A percentile compares a stretch with the other conserved stretches of the same genome.
Evolutionary conservation across 108 stramenopile genomes (phyloP).

Genomic region (Bacterosira constricta): DNA sequence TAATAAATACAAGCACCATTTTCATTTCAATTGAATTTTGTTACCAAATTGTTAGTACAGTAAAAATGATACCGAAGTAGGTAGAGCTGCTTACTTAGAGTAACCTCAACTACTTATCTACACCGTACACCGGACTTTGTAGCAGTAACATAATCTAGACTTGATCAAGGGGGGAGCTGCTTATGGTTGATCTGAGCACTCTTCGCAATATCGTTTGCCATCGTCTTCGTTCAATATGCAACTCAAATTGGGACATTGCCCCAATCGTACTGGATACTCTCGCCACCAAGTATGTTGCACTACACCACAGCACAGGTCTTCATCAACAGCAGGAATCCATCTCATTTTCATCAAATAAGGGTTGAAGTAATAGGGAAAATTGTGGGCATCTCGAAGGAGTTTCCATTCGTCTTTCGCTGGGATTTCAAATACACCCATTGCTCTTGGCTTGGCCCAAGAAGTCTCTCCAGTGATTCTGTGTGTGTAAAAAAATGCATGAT

Average conservation of each 20-base stretch:
- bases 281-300: slow-evolving; percentile 29
- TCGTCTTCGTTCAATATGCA: slow-evolving; percentile 15
- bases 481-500: slow-evolving; percentile 37
- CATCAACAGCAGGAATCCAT: slow-evolving; percentile 30
- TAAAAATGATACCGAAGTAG: too few relatives aligned
- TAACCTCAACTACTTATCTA: too few relatives aligned
- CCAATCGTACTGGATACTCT: slow-evolving; percentile 30
- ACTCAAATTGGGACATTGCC: slow-evolving; percentile 35
- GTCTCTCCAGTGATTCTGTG: slow-evolving; percentile 20
- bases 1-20: too few relatives aligned
- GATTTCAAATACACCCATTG: slow-evolving; percentile 39
- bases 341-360: slow-evolving; percentile 29
- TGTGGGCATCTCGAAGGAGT: slow-evolving; percentile 37
- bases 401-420: slow-evolving; percentile 44
- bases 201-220: slow-evolving; percentile 26
- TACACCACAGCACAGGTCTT: slow-evolving; percentile 21
- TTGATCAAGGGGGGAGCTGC: too few relatives aligned
- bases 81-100: too few relatives aligned
- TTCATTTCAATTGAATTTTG: too few relatives aligned
- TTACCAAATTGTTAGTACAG: too few relatives aligned
- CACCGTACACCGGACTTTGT: too few relatives aligned
- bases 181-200: slow-evolving; percentile 10
- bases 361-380: slow-evolving; percentile 47
- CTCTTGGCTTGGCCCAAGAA: slow-evolving; percentile 40
- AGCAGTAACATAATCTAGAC: too few relatives aligned